Evolutionary conservation across 148 eudicot species (phyloP).

Genomic region (Silene latifolia): DNA sequence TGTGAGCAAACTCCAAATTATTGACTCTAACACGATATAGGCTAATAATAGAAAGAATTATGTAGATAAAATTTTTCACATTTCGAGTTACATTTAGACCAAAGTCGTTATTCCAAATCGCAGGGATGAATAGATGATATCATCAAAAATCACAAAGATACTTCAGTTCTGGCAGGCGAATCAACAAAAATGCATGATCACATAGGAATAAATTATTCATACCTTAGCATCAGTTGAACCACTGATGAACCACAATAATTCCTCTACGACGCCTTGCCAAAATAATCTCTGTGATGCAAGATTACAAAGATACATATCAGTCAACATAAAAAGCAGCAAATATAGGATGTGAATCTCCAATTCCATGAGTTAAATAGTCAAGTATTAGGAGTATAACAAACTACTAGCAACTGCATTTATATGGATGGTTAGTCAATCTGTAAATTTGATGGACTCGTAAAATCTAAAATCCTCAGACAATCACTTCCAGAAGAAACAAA

Average conservation of each 20-base stretch:
- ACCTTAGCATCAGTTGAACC: conserved; percentile 96
- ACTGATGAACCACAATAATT: conserved; percentile 90
- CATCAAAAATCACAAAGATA: neutral
- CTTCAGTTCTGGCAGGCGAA: neutral
- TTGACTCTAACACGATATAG: no score
- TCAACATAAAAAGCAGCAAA: neutral
- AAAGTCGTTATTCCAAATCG: neutral
- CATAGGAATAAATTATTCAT: conserved; percentile 5
- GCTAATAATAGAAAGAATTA: neutral
- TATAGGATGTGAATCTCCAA: neutral
- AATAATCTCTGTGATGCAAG: conserved; percentile 56
- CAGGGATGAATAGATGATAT: neutral
- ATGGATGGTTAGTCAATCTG: neutral
- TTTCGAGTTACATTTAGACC: neutral
- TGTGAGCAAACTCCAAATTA: neutral
- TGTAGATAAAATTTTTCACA: neutral
- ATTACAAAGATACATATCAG: conserved; percentile 17
- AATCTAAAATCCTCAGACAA: neutral
- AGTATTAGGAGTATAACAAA: neutral
- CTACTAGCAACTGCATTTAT: neutral
- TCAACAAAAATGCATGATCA: neutral
- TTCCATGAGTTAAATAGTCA: neutral
- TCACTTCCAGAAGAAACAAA: conserved; percentile 5
- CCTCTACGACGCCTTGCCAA: conserved; percentile 95
- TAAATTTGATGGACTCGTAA: neutral